Evolutionary conservation across 352 stramenopile genomes (phyloP).

Genomic region (Phytophthora litchii): DNA sequence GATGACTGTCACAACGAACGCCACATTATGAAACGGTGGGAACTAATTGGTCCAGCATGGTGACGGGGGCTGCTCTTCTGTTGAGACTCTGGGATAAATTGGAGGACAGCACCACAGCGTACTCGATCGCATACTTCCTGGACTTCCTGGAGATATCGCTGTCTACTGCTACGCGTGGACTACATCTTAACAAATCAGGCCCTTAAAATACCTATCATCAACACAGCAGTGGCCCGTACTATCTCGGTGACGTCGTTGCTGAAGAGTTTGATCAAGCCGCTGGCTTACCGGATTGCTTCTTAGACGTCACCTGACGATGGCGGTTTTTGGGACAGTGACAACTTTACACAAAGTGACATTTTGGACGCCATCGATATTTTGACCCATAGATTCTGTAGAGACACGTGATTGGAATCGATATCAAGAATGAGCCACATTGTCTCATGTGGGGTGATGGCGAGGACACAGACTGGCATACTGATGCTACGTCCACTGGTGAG

Average conservation of each 20-base stretch:
- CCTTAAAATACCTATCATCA: slow-evolving; percentile 49
- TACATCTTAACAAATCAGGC: slow-evolving; percentile 62
- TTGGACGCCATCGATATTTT: slow-evolving; percentile 51
- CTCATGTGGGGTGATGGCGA: slow-evolving; percentile 57
- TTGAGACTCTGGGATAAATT: slow-evolving; percentile 72
- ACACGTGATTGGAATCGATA: slow-evolving; percentile 68
- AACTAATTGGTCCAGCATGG: slow-evolving; percentile 76
- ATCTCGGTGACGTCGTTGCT: slow-evolving; percentile 54
- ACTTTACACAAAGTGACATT: slow-evolving; percentile 42
- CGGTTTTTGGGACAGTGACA: slow-evolving; percentile 47
- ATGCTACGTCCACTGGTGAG: slow-evolving; percentile 50
- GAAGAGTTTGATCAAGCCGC: slow-evolving; percentile 46
- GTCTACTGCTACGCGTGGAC: slow-evolving; percentile 50
- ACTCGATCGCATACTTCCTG: slow-evolving; percentile 48
- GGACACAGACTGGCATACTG: slow-evolving; percentile 44
- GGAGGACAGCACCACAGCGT: slow-evolving; percentile 59
- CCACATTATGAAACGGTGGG: too few relatives aligned
- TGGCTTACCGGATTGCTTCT: slow-evolving; percentile 40
- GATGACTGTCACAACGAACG: too few relatives aligned
- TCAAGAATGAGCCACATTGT: slow-evolving; percentile 67
- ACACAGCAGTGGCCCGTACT: slow-evolving; percentile 56
- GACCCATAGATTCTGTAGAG: slow-evolving; percentile 50
- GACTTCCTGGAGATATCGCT: slow-evolving; percentile 39
- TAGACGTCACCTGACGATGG: slow-evolving; percentile 35
- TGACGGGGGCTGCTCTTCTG: slow-evolving; percentile 51